Percentiles rank a stretch among this genome's conserved stretches.
Evolutionary conservation across 345 rosid genomes (phyloP).

Genomic region (Geranium brycei): DNA sequence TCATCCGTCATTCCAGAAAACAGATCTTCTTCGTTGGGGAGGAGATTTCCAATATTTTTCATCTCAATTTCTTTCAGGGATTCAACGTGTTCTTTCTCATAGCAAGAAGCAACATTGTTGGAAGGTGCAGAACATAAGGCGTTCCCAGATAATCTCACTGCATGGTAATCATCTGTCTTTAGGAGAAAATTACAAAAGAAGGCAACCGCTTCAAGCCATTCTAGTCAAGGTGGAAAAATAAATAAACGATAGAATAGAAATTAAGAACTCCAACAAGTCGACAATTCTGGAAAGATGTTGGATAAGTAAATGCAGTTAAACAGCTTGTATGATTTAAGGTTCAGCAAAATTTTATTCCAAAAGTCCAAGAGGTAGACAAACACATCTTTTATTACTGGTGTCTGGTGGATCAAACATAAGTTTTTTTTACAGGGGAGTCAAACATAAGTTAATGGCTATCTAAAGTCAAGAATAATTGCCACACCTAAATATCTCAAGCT

Average conservation of each 20-base stretch:
- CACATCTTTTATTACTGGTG: no score
- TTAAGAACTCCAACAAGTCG: not conserved
- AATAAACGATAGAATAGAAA: not conserved
- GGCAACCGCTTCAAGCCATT: slow-evolving; percentile 3
- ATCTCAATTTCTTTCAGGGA: slow-evolving; percentile 77
- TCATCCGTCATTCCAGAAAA: slow-evolving; percentile 37
- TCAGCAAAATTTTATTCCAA: no score
- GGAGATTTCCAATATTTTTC: slow-evolving; percentile 49
- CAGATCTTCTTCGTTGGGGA: slow-evolving; percentile 20
- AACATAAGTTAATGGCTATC: no score
- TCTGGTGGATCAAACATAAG: no score
- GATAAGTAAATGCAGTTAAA: not conserved
- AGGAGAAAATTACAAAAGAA: slow-evolving; percentile 1
- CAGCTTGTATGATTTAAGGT: no score
- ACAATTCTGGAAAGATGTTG: not conserved
- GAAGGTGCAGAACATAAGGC: slow-evolving; percentile 25
- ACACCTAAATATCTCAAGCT: not conserved
- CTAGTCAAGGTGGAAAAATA: not conserved
- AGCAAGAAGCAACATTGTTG: slow-evolving; percentile 23
- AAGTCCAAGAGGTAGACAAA: no score
- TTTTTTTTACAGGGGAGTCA: no score
- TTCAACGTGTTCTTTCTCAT: slow-evolving; percentile 35
- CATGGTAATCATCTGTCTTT: slow-evolving; percentile 2
- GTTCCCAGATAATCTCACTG: slow-evolving; percentile 37
- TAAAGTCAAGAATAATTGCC: slow-evolving; percentile 3